Evolutionary conservation across 305 asterid genomes (phyloP).

Genomic region (Fraxinus velutina): DNA sequence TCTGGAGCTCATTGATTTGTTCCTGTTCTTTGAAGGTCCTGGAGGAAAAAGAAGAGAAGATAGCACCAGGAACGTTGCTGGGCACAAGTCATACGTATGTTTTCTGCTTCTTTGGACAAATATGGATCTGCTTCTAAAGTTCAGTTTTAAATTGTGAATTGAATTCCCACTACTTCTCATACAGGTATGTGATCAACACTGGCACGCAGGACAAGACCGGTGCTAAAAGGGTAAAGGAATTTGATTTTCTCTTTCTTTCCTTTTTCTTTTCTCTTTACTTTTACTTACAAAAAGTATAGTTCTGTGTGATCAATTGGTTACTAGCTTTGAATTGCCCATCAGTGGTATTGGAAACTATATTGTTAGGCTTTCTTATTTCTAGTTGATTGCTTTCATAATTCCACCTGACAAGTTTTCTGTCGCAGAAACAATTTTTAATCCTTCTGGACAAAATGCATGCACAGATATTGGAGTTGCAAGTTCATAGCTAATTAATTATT

Average conservation of each 20-base stretch:
- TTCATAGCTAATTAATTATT: not conserved
- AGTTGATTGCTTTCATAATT: not conserved
- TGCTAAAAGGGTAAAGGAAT: constrained; percentile 72
- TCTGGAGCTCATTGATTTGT: constrained; percentile 7
- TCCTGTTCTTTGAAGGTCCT: constrained; percentile 57
- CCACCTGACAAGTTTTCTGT: not conserved
- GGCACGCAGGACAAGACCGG: constrained; percentile 86
- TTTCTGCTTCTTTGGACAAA: constrained; percentile 4
- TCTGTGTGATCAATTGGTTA: not conserved
- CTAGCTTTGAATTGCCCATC: not conserved
- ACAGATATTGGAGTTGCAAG: not conserved
- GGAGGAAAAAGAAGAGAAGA: constrained; percentile 86
- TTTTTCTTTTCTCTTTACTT: not conserved
- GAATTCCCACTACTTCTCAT: constrained; percentile 15
- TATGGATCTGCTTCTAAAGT: not conserved
- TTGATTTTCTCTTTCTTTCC: not conserved
- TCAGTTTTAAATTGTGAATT: constrained; percentile 8
- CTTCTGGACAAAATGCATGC: not conserved
- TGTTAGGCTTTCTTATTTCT: not conserved
- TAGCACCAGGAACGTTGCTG: constrained; percentile 77
- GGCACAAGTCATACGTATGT: constrained; percentile 84
- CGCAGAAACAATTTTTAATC: not conserved
- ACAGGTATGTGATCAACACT: constrained; percentile 79
- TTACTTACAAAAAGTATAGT: not conserved
- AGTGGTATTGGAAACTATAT: not conserved